These are phyloP conservation scores for Trichosporon sp. DNA, from an alignment of 1,284 basidiomycete genomes.

Conservation along the genomic window DNA sequence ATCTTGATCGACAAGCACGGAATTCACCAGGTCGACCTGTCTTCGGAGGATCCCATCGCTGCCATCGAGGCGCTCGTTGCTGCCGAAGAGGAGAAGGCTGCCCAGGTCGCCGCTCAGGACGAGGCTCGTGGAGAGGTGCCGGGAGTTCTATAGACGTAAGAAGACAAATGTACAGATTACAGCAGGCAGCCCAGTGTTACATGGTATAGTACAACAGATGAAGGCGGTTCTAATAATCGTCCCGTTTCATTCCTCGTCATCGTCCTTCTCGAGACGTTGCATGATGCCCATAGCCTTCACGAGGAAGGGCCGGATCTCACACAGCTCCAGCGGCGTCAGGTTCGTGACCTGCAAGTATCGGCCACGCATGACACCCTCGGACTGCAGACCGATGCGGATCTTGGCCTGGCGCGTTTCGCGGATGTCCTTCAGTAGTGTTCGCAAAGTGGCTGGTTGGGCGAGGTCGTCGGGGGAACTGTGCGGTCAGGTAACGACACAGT, in stretches of 20 bases:
- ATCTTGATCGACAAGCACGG: conserved; percentile 91
- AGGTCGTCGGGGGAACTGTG: conserved; percentile 86
- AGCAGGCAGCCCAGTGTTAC: conserved; percentile 3
- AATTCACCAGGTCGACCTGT: conserved; percentile 68
- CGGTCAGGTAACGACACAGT: neutral
- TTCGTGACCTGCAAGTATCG: conserved; percentile 76
- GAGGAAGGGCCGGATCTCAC: conserved; percentile 88
- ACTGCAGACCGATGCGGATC: conserved; percentile 79
- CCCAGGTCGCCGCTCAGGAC: neutral
- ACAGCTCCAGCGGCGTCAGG: conserved; percentile 85
- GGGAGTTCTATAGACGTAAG: conserved; percentile 18
- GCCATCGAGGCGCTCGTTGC: conserved; percentile 38
- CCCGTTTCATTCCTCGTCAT: conserved; percentile 31
- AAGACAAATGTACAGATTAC: conserved; percentile 20
- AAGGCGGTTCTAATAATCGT: neutral
- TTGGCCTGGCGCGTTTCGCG: conserved; percentile 94
- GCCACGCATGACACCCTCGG: conserved; percentile 61
- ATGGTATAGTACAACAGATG: conserved; percentile 16
- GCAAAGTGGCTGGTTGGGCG: conserved; percentile 74
- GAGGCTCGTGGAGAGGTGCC: conserved; percentile 17
- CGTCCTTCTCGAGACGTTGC: conserved; percentile 45
- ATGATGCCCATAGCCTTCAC: conserved; percentile 76
- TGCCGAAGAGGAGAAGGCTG: conserved; percentile 33
- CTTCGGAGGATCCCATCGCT: conserved; percentile 44
- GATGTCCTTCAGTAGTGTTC: conserved; percentile 85